A percentile compares a stretch with the other conserved stretches of the same genome.
Conservation (phyloP, 805 yeast genomes). For the Yamadazyma nakazawae region DNA sequence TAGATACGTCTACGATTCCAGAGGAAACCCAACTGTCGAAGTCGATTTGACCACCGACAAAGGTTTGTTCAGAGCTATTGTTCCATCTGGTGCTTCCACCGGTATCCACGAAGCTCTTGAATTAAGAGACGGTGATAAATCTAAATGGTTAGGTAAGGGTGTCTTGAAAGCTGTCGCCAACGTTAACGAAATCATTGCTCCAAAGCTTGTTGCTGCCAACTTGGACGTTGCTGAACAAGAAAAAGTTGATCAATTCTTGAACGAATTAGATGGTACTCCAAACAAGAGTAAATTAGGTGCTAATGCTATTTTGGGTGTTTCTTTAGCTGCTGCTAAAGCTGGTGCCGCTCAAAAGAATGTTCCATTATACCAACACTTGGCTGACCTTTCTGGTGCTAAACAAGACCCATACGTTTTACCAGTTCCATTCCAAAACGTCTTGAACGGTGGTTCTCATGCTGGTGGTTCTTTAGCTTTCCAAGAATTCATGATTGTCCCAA, state of each 20-base stretch:
- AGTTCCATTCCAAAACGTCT: constrained; percentile 98
- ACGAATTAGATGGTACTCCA: constrained; percentile 89
- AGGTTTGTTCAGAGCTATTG: constrained; percentile 95
- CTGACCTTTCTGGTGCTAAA: constrained; percentile 71
- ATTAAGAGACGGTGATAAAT: constrained; percentile 96
- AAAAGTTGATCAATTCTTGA: constrained; percentile 81
- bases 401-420: constrained; percentile 88
- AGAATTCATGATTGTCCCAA: constrained; percentile 99
- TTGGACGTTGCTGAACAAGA: constrained; percentile 84
- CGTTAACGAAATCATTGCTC: constrained; percentile 93
- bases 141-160: constrained; percentile 99
- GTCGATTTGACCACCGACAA: constrained; percentile 91
- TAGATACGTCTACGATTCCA: constrained; percentile 98
- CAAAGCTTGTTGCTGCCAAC: constrained; percentile 80
- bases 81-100: constrained; percentile 99
- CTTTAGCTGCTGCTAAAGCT: constrained; percentile 95
- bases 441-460: constrained; percentile 99
- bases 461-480: constrained; percentile 99
- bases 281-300: constrained; percentile 98
- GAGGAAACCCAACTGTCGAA: constrained; percentile 99
- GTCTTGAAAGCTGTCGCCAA: constrained; percentile 94
- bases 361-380: constrained; percentile 90
- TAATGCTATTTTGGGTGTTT: constrained; percentile 97
- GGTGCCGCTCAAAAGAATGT: constrained; percentile 95
- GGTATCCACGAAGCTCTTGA: constrained; percentile 98